Evolutionary conservation across 805 yeast species (phyloP).

Genomic region (Ogataea zsoltii): DNA sequence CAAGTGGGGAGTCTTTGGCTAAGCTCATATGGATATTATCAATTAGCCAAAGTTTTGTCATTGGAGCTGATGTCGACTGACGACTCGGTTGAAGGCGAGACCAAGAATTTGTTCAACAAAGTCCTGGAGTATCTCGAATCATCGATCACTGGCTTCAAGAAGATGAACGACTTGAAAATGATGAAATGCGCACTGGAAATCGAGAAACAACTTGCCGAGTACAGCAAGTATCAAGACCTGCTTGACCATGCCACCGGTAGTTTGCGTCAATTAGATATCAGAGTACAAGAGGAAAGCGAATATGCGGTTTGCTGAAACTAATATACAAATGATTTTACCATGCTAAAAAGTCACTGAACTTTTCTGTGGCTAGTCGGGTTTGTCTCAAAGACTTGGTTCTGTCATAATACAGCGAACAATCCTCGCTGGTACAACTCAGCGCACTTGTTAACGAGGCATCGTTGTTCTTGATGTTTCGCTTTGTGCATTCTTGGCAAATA

Average conservation of each 20-base stretch:
- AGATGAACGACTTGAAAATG: slow-evolving; percentile 39
- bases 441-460: slow-evolving; percentile 30
- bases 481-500: slow-evolving; percentile 41
- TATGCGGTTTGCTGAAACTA: slow-evolving; percentile 22
- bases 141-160: slow-evolving; percentile 47
- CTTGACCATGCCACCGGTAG: slow-evolving; percentile 34
- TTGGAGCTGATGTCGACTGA: slow-evolving; percentile 16
- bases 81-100: background rate
- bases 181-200: slow-evolving; percentile 41
- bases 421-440: slow-evolving; percentile 55
- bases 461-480: slow-evolving; percentile 18
- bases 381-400: slow-evolving; percentile 44
- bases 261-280: slow-evolving; percentile 30
- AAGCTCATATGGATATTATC: slow-evolving; percentile 40
- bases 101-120: slow-evolving; percentile 20
- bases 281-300: slow-evolving; percentile 31
- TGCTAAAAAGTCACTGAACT: slow-evolving; percentile 19
- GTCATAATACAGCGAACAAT: slow-evolving; percentile 63
- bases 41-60: slow-evolving; percentile 30
- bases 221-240: slow-evolving; percentile 33
- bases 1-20: slow-evolving; percentile 41
- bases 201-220: slow-evolving; percentile 39
- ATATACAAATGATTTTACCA: slow-evolving; percentile 22
- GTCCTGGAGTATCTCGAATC: slow-evolving; percentile 41
- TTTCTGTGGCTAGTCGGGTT: slow-evolving; percentile 11